Base-by-base conservation (phyloP, 208 protist genomes). In the Crithidia sp. region DNA sequence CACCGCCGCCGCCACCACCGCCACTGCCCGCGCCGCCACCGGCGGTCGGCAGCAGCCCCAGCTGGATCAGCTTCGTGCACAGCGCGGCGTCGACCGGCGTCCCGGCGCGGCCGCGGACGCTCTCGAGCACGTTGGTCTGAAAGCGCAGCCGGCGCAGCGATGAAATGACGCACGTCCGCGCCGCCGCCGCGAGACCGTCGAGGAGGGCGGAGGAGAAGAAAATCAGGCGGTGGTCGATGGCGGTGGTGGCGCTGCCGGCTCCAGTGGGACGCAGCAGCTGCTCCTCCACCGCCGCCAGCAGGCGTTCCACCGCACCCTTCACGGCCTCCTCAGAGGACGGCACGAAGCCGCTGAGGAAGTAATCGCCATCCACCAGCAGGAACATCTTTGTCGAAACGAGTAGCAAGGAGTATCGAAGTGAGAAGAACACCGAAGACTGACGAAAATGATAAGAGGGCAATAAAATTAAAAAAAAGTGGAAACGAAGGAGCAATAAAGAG, bases 341-440 rank as follows among this genome's bases (percentile, higher is more conserved):
- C 66, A 54, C 80, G 73, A 94, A 79, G 54, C 89, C 89, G n/a
- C 81, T 78, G 40, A 94, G 81, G 50, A 91, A 76, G 75, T 94
- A 94, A 69, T 92, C 89, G 7, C 89, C 89, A 68, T 94, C 89
- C 2, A 94, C 79, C 41, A 94, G 80, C 40, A 94, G 81, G 68
- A 84, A 80, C 62, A 85, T 78, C 4, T 63, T 41, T 5, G 28
- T 17, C 7, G 28, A 8, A 58, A 58, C 17, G 54, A 37, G 16
- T 19, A 39, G 17, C 6, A 41, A 66, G 71, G n/a, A 39, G 55
- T 56, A n/a, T 60, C 41, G 0, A 71, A 63, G 40, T 75, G 13
- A 66, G 56, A 71, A 28, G 40, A 49, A 13, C 7, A 13, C 9
- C 36, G 28, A 55, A 28, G n/a, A 43, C 60, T 28, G 28, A 28